A percentile compares a stretch with the other conserved stretches of the same genome.
These are phyloP conservation scores for Chenopodium suecicum DNA, from an alignment of 148 eudicot species.

Conservation along the genomic window DNA sequence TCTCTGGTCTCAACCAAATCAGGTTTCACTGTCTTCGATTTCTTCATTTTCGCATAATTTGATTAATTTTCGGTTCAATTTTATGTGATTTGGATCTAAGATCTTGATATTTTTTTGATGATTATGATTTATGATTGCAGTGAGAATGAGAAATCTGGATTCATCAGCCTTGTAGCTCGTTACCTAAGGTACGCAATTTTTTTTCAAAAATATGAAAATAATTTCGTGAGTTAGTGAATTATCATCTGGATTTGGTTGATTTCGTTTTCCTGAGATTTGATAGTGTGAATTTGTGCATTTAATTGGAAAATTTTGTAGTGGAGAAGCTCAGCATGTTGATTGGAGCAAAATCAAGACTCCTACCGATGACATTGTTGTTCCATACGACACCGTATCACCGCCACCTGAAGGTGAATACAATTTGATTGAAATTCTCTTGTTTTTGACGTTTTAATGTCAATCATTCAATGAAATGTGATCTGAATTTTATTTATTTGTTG, in stretches of 20 bases:
- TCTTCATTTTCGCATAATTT: neutral
- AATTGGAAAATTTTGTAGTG: conserved; percentile 35
- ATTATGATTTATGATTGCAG: conserved; percentile 33
- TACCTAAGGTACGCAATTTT: conserved; percentile 63
- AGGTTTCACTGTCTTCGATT: conserved; percentile 33
- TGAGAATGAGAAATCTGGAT: conserved; percentile 97
- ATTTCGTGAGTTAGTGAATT: neutral
- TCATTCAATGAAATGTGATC: conserved; percentile 16
- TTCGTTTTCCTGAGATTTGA: neutral
- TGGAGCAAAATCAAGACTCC: conserved; percentile 98
- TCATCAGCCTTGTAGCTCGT: conserved; percentile 81
- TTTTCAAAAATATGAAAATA: too few species aligned
- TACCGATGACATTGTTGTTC: conserved; percentile 89
- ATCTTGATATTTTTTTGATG: neutral
- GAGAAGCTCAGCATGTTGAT: conserved; percentile 80
- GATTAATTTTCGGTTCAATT: neutral
- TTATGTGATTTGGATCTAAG: conserved; percentile 19
- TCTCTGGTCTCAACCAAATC: conserved; percentile 58
- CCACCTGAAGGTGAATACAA: conserved; percentile 55
- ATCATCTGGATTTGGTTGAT: neutral
- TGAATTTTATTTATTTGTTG: neutral
- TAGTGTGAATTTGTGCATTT: neutral
- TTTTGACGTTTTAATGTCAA: conserved; percentile 6
- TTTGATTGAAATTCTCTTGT: neutral
- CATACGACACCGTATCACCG: conserved; percentile 64